phyloP scores from a whole-genome alignment of 257 asterid genomes.

The Solanum etuberosum region DNA sequence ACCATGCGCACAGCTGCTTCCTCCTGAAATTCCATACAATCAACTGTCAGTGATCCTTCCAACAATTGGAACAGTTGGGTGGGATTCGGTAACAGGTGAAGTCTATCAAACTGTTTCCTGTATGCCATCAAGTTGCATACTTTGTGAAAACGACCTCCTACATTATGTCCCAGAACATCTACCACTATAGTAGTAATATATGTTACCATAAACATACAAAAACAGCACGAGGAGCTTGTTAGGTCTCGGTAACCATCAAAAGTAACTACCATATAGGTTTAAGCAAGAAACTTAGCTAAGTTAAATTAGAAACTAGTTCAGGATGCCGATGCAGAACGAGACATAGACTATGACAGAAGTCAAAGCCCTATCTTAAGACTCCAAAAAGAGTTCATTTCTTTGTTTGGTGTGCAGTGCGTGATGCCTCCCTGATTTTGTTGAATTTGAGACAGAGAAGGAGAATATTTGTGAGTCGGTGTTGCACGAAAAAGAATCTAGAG shows the following conservation, averaged over 20 bases:
- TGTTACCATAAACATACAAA: background rate
- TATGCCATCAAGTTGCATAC: background rate
- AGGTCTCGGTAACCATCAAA: background rate
- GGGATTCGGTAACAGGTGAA: background rate
- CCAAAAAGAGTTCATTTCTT: background rate
- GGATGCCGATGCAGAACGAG: background rate
- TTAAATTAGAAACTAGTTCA: background rate
- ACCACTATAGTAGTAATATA: background rate
- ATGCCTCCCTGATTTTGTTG: background rate
- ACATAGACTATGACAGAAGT: background rate
- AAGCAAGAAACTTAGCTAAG: background rate
- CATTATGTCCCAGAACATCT: background rate
- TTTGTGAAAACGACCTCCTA: background rate
- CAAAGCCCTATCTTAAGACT: background rate
- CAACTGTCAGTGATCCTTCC: background rate
- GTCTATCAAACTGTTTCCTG: background rate
- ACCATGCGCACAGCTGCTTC: conserved; percentile 91
- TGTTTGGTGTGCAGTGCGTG: background rate
- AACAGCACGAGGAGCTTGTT: background rate
- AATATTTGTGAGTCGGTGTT: background rate
- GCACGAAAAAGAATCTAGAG: background rate
- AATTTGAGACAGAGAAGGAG: background rate
- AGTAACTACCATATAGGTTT: background rate
- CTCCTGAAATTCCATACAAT: conserved; percentile 34
- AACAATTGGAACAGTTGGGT: background rate